Evolutionary conservation across 306 rosid genomes (phyloP).

Genomic region (Gillenia trifoliata): DNA sequence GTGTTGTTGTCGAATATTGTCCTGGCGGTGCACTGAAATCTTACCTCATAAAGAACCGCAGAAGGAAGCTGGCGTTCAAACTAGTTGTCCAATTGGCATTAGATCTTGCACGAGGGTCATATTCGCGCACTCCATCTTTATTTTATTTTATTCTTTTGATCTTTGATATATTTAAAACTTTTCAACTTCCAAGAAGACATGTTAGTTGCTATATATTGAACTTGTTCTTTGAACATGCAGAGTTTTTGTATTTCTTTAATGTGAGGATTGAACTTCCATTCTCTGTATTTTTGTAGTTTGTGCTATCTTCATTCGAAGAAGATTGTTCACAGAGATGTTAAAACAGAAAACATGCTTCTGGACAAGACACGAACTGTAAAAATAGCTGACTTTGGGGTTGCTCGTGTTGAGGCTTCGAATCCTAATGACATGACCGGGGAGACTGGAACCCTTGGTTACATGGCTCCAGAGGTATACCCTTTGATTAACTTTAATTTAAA

Average conservation of each 20-base stretch:
- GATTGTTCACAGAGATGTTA: conserved; percentile 97
- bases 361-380: conserved; percentile 88
- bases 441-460: conserved; percentile 90
- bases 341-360: conserved; percentile 97
- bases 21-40: conserved; percentile 98
- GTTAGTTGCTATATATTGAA: neutral
- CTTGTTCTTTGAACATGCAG: conserved; percentile 17
- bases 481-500: conserved; percentile 8
- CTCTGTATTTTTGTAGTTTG: conserved; percentile 51
- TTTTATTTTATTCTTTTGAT: conserved; percentile 15
- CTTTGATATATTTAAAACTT: neutral
- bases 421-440: conserved; percentile 99
- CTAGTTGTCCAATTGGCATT: conserved; percentile 94
- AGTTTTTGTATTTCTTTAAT: neutral
- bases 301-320: conserved; percentile 86
- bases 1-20: conserved; percentile 95
- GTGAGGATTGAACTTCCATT: conserved; percentile 2
- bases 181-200: neutral
- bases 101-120: conserved; percentile 97
- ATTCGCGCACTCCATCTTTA: conserved; percentile 36
- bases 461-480: conserved; percentile 95
- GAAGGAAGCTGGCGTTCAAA: conserved; percentile 95
- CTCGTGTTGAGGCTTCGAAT: conserved; percentile 97
- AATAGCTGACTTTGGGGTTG: conserved; percentile 98
- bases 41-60: conserved; percentile 90